Evolutionary conservation across 257 asterid species (phyloP), one percentile per base, ranked within the genome.

Genomic region (Nemophila menziesii): DNA sequence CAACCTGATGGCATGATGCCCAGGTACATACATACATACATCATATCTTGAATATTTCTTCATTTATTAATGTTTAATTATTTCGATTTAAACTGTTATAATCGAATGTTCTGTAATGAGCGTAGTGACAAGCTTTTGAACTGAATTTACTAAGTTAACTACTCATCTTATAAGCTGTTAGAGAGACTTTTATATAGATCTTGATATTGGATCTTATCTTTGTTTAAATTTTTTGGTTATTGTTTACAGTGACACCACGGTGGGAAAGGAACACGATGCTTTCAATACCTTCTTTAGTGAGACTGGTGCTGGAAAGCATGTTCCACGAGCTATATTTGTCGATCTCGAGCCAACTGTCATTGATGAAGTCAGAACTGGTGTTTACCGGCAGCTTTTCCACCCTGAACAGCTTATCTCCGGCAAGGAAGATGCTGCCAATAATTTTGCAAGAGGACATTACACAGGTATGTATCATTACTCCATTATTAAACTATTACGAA

Each of bases 391-490:
- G 80, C 96, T 85, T 45, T 85, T 85, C 70, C 96, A 85, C 47
- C 96, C 95, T 0, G 93, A 85, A 43, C 96, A 85, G 72, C 96
- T 85, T 54, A 85, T 85, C 37, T 85, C 96, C 0, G 96, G 96
- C 10, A 85, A 81, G 72, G 96, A 85, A 61, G 96, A 85, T 62
- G 96, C 96, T 29, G 96, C 96, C 9, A 85, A 85, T 64, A 85
- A 85, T 51, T 85, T 81, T 19, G 93, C 96, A 2, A 66, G 96
- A 54, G 96, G 96, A 15, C 96, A 81, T 62, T 81, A 85, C 22
- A 85, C 96, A 22, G 95, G 95, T 80, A 48, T 7, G 33, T 3
- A 29, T 29, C 7, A 7, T 29, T 29, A 10, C 12, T 29, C 12
- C 12, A 5, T 29, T 29, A 7, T 7, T 45, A 52, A 21, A 10